These are phyloP conservation scores for Turritis glabra DNA, from an alignment of 345 rosid species.

Conservation along the genomic window DNA sequence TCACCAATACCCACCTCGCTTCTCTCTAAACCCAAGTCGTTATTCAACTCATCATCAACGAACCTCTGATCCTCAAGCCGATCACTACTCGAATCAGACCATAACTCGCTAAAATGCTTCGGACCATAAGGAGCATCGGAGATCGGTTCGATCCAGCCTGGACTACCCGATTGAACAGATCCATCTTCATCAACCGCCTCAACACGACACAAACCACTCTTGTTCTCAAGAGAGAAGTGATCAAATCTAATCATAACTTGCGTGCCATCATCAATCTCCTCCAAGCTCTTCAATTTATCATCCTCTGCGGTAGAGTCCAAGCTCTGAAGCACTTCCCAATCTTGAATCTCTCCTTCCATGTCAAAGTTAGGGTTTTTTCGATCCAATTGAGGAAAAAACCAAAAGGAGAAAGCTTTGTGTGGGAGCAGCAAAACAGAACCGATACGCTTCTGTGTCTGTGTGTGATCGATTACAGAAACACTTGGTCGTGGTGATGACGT, in stretches of 20 bases:
- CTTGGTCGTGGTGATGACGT: conserved; percentile 7
- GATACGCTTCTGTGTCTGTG: background rate
- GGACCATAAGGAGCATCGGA: conserved; percentile 49
- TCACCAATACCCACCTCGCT: conserved; percentile 17
- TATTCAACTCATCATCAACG: conserved; percentile 41
- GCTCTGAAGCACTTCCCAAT: conserved; percentile 74
- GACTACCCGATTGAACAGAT: conserved; percentile 73
- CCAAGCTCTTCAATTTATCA: conserved; percentile 39
- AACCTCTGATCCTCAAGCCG: conserved; percentile 58
- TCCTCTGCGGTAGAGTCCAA: conserved; percentile 45
- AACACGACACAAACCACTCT: conserved; percentile 26
- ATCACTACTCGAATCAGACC: conserved; percentile 93
- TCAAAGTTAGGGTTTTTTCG: conserved; percentile 21
- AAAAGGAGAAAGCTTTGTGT: background rate
- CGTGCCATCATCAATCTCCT: conserved; percentile 52
- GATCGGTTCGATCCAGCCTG: conserved; percentile 90
- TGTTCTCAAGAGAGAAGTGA: conserved; percentile 70
- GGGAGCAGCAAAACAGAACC: background rate
- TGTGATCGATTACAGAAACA: conserved; percentile 8
- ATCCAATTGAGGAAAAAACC: background rate
- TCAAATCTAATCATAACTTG: conserved; percentile 74
- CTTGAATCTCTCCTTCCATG: conserved; percentile 57
- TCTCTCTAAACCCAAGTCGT: conserved; percentile 34
- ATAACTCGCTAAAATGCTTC: conserved; percentile 58
- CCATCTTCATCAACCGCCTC: conserved; percentile 50